A percentile compares a stretch with the other conserved stretches of the same genome.
phyloP scores from a whole-genome alignment of 805 yeast genomes.

The Saccharomyces mikatae region DNA sequence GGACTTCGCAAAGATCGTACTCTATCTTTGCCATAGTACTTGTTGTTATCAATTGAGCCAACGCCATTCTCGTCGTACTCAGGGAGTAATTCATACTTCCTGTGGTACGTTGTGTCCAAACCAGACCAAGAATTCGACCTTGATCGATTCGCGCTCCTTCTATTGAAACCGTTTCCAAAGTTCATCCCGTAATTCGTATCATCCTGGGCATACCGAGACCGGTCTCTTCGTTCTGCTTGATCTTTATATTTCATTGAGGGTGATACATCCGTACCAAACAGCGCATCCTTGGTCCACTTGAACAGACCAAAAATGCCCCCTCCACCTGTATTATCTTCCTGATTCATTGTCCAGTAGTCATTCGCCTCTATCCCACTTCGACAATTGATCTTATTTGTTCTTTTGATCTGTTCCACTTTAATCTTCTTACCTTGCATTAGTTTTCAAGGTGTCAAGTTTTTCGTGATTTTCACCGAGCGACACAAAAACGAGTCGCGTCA shows the following conservation, averaged over 20 bases:
- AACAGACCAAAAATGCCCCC: conserved; percentile 13
- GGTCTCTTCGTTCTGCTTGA: neutral
- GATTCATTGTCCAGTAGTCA: conserved; percentile 1
- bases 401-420: neutral
- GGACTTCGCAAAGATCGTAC: conserved; percentile 11
- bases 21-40: conserved; percentile 1
- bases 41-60: neutral
- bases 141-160: neutral
- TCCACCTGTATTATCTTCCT: neutral
- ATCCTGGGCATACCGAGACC: conserved; percentile 14
- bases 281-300: conserved; percentile 29
- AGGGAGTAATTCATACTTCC: conserved; percentile 21
- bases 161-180: neutral
- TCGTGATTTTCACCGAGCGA: neutral
- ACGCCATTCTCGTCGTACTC: neutral
- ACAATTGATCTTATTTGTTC: neutral
- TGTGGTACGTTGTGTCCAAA: conserved; percentile 16
- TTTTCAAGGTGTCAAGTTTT: neutral
- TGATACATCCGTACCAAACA: conserved; percentile 22
- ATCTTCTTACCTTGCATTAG: neutral
- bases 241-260: conserved; percentile 26
- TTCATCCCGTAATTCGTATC: conserved; percentile 18
- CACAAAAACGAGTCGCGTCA: neutral
- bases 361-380: neutral
- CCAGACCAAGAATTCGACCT: conserved; percentile 26